These are phyloP conservation scores for Eutrema japonicum DNA, from an alignment of 345 rosid genomes.

Conservation along the genomic window DNA sequence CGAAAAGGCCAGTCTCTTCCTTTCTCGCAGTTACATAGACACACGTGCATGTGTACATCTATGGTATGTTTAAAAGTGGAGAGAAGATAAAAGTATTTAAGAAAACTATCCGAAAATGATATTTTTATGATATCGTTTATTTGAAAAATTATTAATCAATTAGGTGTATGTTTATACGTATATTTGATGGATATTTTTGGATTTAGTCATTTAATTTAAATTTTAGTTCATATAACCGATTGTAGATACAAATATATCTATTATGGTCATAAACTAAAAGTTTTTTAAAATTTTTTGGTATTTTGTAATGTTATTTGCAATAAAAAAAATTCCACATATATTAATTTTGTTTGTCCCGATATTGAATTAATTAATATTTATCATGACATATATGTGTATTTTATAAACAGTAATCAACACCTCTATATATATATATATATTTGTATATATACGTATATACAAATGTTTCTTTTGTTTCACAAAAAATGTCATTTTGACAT, in stretches of 20 bases:
- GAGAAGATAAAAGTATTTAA: not conserved
- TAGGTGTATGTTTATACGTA: not conserved
- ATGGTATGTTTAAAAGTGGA: slow-evolving; percentile 27
- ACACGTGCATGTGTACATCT: slow-evolving; percentile 45
- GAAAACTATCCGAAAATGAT: not conserved
- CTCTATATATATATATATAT: not conserved
- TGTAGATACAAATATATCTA: not conserved
- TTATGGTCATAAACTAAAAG: not conserved
- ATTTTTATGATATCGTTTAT: not conserved
- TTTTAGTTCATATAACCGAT: not conserved
- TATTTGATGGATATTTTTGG: slow-evolving; percentile 10
- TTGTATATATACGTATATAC: not conserved
- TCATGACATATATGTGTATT: slow-evolving; percentile 1
- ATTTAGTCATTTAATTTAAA: not conserved
- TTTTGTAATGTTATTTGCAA: no score
- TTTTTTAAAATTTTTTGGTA: not conserved
- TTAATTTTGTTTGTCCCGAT: not conserved
- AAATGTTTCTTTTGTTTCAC: no score
- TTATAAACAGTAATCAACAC: not conserved
- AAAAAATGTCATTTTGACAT: no score
- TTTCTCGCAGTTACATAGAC: slow-evolving; percentile 42
- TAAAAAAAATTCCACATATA: not conserved
- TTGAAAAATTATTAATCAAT: not conserved
- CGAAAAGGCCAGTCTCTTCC: slow-evolving; percentile 37
- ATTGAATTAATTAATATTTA: not conserved